phyloP scores from a whole-genome alignment of 2,329 filamentous ascomycete genomes.

The Diplodia mutila region DNA sequence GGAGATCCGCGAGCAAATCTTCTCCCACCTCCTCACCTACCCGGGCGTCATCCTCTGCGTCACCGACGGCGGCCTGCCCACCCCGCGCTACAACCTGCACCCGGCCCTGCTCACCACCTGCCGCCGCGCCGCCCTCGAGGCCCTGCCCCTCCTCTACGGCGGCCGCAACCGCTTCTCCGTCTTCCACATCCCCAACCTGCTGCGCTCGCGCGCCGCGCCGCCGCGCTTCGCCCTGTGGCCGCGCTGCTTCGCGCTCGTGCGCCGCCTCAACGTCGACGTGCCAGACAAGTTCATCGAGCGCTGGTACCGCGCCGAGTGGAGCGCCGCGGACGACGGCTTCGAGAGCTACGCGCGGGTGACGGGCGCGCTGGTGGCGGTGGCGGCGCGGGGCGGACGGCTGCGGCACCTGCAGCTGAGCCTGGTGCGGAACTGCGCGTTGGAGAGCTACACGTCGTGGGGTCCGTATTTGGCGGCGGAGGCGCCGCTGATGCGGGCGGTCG shows the following conservation, averaged over 20 bases:
- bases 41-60: conserved; percentile 17
- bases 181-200: conserved; percentile 24
- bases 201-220: conserved; percentile 14
- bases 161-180: conserved; percentile 24
- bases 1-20: conserved; percentile 24
- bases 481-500: conserved; percentile 21
- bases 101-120: conserved; percentile 5
- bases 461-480: conserved; percentile 11
- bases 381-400: background rate
- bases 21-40: conserved; percentile 13
- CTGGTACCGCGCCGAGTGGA: conserved; percentile 14
- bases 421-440: conserved; percentile 25
- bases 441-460: conserved; percentile 25
- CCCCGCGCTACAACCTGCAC: conserved; percentile 8
- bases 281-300: conserved; percentile 24
- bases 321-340: conserved; percentile 1
- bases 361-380: background rate
- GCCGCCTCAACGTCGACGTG: conserved; percentile 23
- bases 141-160: conserved; percentile 11
- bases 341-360: conserved; percentile 4
- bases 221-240: conserved; percentile 20
- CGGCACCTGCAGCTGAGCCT: conserved; percentile 20
- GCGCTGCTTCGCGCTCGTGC: conserved; percentile 20
- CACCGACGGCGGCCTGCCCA: conserved; percentile 15
- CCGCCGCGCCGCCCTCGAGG: conserved; percentile 9